Percentiles rank a stretch among this genome's conserved stretches.
phyloP scores from a whole-genome alignment of 169 alveolate species.

The Eimeria brunetti region DNA sequence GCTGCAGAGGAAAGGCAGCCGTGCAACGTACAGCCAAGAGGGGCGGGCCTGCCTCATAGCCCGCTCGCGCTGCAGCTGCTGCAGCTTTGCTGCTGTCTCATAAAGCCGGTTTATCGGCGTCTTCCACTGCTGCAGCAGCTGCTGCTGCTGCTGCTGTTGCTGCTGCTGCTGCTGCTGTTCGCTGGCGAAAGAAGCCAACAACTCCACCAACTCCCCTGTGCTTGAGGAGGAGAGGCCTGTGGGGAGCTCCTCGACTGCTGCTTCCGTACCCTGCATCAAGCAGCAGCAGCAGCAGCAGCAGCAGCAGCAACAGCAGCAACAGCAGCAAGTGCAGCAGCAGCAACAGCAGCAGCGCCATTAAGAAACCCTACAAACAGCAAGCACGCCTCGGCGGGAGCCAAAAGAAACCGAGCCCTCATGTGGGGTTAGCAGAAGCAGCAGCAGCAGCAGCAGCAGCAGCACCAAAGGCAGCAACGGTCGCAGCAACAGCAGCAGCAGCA shows the following conservation, averaged over 20 bases:
- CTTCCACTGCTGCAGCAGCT: not conserved
- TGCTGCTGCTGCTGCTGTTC: slow-evolving; percentile 41
- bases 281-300: not conserved
- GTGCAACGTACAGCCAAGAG: slow-evolving; percentile 55
- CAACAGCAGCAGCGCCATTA: not conserved
- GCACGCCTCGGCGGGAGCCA: not conserved
- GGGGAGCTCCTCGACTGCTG: slow-evolving; percentile 17
- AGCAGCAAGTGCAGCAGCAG: not conserved
- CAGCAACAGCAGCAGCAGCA: slow-evolving; percentile 12
- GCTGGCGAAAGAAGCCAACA: slow-evolving; percentile 22
- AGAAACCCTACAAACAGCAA: not conserved
- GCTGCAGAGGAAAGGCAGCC: slow-evolving; percentile 35
- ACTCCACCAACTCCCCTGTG: slow-evolving; percentile 30
- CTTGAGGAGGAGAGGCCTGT: slow-evolving; percentile 1
- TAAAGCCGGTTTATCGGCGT: not conserved
- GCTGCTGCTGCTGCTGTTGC: slow-evolving; percentile 34
- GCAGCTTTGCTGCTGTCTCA: slow-evolving; percentile 48
- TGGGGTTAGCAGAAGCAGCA: not conserved
- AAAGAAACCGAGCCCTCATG: no score
- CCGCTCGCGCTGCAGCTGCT: slow-evolving; percentile 52
- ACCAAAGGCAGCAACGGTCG: not conserved
- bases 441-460: not conserved
- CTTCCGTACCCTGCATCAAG: slow-evolving; percentile 51
- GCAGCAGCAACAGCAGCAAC: slow-evolving; percentile 68
- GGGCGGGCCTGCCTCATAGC: slow-evolving; percentile 36